A percentile compares a stretch with the other conserved stretches of the same genome.
These are phyloP conservation scores for Zarea fungicola DNA, from an alignment of 2,329 filamentous ascomycete species.

Conservation along the genomic window DNA sequence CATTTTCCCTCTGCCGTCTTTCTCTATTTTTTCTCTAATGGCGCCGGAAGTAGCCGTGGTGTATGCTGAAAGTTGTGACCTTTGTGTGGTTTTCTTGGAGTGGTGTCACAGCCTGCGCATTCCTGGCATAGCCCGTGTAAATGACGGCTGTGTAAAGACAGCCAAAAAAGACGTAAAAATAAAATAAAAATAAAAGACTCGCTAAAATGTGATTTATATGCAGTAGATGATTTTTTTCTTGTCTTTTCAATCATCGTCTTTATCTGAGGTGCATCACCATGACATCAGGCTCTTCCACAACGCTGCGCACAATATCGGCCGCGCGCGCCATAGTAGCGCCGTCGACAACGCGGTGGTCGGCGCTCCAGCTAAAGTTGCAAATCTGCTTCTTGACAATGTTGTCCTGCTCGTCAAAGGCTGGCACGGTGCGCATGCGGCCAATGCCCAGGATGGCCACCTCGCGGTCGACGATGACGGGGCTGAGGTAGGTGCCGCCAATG, in stretches of 20 bases:
- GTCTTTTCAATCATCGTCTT: slow-evolving; percentile 14
- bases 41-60: not conserved
- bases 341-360: slow-evolving; percentile 90
- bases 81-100: not conserved
- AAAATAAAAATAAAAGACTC: not conserved
- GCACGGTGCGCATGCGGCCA: slow-evolving; percentile 73
- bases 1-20: not conserved
- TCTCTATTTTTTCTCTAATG: not conserved
- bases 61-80: too few relatives aligned
- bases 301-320: slow-evolving; percentile 70
- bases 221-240: not conserved
- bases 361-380: slow-evolving; percentile 92
- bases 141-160: not conserved
- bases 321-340: slow-evolving; percentile 92
- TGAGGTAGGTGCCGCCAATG: slow-evolving; percentile 87
- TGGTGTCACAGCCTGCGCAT: not conserved
- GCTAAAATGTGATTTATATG: slow-evolving; percentile 9
- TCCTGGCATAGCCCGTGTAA: not conserved
- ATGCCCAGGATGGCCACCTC: slow-evolving; percentile 92
- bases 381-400: slow-evolving; percentile 69
- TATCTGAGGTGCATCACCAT: slow-evolving; percentile 82
- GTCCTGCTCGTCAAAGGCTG: slow-evolving; percentile 63
- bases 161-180: not conserved
- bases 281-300: slow-evolving; percentile 77
- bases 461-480: slow-evolving; percentile 82